Conservation (phyloP, 345 rosid genomes). For the Crucihimalaya himalaica region DNA sequence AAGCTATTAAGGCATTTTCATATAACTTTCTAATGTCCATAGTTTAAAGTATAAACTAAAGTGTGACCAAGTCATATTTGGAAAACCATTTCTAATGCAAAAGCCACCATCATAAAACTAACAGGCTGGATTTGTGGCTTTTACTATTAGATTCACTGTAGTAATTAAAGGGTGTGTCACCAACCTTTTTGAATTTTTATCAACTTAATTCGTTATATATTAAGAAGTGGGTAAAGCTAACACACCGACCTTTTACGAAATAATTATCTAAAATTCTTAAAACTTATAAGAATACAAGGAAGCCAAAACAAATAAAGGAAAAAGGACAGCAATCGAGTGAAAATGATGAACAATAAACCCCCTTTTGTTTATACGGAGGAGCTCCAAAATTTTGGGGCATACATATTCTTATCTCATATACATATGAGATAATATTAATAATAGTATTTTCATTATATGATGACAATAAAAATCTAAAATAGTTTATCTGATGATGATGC, state of each 20-base stretch:
- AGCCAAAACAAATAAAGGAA: constrained; percentile 9
- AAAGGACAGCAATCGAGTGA: constrained; percentile 32
- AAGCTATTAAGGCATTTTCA: background rate
- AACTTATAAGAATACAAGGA: constrained; percentile 24
- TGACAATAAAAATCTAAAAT: background rate
- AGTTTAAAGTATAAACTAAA: background rate
- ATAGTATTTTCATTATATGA: background rate
- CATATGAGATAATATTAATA: background rate
- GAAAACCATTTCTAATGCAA: constrained; percentile 6
- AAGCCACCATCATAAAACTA: background rate
- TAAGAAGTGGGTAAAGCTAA: constrained; percentile 41
- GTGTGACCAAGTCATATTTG: background rate
- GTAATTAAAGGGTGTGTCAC: constrained; percentile 4
- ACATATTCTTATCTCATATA: background rate
- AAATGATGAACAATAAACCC: constrained; percentile 10
- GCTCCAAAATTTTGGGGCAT: background rate
- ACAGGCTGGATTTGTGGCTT: background rate
- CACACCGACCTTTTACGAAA: constrained; percentile 31
- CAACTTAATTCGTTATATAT: constrained; percentile 25
- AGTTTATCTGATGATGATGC: no score
- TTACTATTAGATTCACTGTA: constrained; percentile 27
- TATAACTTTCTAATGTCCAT: background rate
- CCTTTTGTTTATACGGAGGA: background rate
- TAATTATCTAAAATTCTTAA: background rate
- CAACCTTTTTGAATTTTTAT: constrained; percentile 30